Base-by-base conservation (phyloP, 768 basidiomycete species). In the Cyclocybe aegerita region DNA sequence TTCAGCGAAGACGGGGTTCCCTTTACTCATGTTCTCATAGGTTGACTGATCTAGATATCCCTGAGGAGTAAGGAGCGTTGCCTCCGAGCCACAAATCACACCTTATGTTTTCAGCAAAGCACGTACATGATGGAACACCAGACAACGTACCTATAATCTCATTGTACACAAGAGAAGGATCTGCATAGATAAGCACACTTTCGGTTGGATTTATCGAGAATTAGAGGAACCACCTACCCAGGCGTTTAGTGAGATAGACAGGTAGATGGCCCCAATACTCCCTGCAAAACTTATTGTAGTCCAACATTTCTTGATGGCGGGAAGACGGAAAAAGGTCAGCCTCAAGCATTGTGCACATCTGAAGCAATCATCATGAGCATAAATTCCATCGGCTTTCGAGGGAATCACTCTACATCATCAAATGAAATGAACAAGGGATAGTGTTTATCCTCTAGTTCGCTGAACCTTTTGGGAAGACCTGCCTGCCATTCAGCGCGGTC, bases 381-480 rank as follows among this genome's bases (percentile, higher is more conserved):
- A n/a, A n/a, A n/a, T n/a, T n/a, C n/a, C n/a, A n/a, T n/a, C n/a
- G n/a, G n/a, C n/a, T n/a, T n/a, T n/a, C n/a, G n/a, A n/a, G n/a
- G n/a, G n/a, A n/a, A n/a, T n/a, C 33, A 49, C 12, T 38, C 29
- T 39, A 85, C 87, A 45, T 73, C 70, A 57, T 88, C 80, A 47
- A 82, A 85, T 0, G 87, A 85, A 1, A 86, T 58, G 54, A 89
- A 90, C 37, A 90, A 63, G 0, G 88, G 88, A 47, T 89, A 90
- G 58, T 90, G 77, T 0, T 71, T 57, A 33, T 85, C 83, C 35
- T 70, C 61, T 11, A 90, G 68, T 8, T 75, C 71, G 43, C 83
- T 85, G 52, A 77, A 90, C 33, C 60, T 70, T 23, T 55, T 46
- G 1, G 86, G 86, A 7, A 85, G 68, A 48, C 77, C 70, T 10